Base-by-base conservation (phyloP, 805 yeast genomes). In the Alloascoidea africana region DNA sequence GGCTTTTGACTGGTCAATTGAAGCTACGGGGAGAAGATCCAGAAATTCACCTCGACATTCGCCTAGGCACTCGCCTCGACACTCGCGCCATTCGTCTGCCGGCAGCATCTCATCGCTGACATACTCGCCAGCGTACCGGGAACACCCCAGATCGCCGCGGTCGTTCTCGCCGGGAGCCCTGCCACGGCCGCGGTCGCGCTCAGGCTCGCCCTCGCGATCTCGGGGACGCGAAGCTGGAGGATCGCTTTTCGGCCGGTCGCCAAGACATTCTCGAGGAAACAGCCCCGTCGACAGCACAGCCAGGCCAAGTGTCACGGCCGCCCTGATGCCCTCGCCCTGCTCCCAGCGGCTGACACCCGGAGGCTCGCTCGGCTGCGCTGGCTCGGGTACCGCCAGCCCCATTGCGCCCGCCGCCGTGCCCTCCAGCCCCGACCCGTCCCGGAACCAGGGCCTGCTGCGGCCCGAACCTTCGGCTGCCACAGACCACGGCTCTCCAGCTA, bases 101-200 rank as follows among this genome's bases (percentile, higher is more conserved):
- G n/a, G n/a, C n/a, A n/a, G n/a, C n/a, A n/a, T n/a, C n/a, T 23
- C n/a, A 23, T 23, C 30, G n/a, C 30, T n/a, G n/a, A 8, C 30
- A 23, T 8, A 23, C n/a, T 23, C 30, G 8, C 30, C 30, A n/a
- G n/a, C n/a, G n/a, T n/a, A n/a, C n/a, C n/a, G n/a, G n/a, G n/a
- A n/a, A n/a, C n/a, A n/a, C n/a, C n/a, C n/a, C n/a, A n/a, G n/a
- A n/a, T n/a, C n/a, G n/a, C n/a, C n/a, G n/a, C n/a, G n/a, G n/a
- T n/a, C n/a, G n/a, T 60, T 66, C 6, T 42, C 54, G 15, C 54
- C 63, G 0, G 38, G 46, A 8, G 54, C 60, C 14, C 42, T 50
- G 6, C 45, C 49, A 4, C 39, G 38, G 35, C 30, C 38, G 4
- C 8, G 52, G 5, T 56, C 64, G 2, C 39, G 50, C 2, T 54